Percentiles rank a stretch among this genome's conserved stretches.
Evolutionary conservation across 495 filamentous ascomycete species (phyloP).

Genomic region (Xylaria nigripes): DNA sequence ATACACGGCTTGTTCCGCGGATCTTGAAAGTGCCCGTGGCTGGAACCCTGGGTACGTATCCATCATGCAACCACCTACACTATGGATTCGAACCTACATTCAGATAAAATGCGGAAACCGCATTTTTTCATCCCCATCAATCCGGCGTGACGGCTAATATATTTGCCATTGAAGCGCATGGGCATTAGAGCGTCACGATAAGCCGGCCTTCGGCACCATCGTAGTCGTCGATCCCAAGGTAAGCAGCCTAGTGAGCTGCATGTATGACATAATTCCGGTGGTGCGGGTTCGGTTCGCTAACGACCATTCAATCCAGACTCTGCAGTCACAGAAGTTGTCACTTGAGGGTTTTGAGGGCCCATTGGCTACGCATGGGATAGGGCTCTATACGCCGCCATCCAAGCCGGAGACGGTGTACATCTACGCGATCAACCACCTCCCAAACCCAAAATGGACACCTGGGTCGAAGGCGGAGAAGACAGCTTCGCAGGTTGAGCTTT

Average conservation of each 20-base stretch:
- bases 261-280: background rate
- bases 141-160: background rate
- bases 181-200: conserved; percentile 12
- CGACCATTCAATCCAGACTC: conserved; percentile 33
- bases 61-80: background rate
- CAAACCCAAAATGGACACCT: conserved; percentile 35
- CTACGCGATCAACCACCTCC: conserved; percentile 51
- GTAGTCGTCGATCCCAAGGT: conserved; percentile 47
- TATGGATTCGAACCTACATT: no score
- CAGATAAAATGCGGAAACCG: background rate
- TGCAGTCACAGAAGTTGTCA: conserved; percentile 38
- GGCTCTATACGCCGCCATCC: conserved; percentile 42
- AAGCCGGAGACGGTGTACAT: conserved; percentile 47
- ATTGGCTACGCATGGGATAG: conserved; percentile 55
- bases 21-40: conserved; percentile 33
- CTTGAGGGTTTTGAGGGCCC: conserved; percentile 46
- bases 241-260: background rate
- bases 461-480: conserved; percentile 22
- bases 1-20: conserved; percentile 51
- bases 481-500: conserved; percentile 51
- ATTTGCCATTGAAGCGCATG: background rate
- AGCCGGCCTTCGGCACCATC: conserved; percentile 8
- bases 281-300: background rate
- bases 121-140: background rate
- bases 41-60: conserved; percentile 47